Evolutionary conservation across 805 yeast species (phyloP).

Genomic region (Metschnikowia similis): DNA sequence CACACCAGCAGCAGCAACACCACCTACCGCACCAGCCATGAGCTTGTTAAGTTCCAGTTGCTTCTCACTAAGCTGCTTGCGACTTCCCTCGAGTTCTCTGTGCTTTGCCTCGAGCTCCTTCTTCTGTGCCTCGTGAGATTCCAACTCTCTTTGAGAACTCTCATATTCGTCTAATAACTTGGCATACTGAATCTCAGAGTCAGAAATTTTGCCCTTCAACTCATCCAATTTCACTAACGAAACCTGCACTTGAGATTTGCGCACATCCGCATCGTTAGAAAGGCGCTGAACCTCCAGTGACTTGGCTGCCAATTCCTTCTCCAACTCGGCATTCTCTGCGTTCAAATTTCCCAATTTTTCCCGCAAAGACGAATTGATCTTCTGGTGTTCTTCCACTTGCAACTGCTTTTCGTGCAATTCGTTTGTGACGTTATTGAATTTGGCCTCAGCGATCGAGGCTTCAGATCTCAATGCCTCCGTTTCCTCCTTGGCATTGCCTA

Average conservation of each 20-base stretch:
- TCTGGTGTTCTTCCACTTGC: conserved; percentile 63
- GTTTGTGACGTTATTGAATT: conserved; percentile 62
- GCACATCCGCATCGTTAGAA: conserved; percentile 58
- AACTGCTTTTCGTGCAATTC: conserved; percentile 59
- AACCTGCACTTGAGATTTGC: conserved; percentile 65
- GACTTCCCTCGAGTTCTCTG: conserved; percentile 2
- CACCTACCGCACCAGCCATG: conserved; percentile 4
- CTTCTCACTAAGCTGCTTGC: conserved; percentile 6
- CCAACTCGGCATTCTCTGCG: conserved; percentile 59
- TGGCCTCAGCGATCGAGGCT: conserved; percentile 73
- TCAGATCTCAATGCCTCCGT: conserved; percentile 68
- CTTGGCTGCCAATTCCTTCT: conserved; percentile 50
- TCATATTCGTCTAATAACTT: conserved; percentile 9
- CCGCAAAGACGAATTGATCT: conserved; percentile 58
- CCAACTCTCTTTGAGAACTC: neutral
- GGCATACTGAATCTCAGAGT: conserved; percentile 22
- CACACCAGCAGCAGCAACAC: neutral
- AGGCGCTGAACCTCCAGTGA: conserved; percentile 57
- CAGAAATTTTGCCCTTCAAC: conserved; percentile 25
- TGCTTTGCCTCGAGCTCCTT: conserved; percentile 6
- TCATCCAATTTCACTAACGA: conserved; percentile 48
- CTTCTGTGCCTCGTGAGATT: conserved; percentile 5
- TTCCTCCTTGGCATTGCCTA: conserved; percentile 59
- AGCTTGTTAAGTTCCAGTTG: neutral
- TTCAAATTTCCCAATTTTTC: conserved; percentile 65